These are phyloP conservation scores for Metschnikowia santaceciliae DNA, from an alignment of 805 yeast genomes.

Conservation along the genomic window DNA sequence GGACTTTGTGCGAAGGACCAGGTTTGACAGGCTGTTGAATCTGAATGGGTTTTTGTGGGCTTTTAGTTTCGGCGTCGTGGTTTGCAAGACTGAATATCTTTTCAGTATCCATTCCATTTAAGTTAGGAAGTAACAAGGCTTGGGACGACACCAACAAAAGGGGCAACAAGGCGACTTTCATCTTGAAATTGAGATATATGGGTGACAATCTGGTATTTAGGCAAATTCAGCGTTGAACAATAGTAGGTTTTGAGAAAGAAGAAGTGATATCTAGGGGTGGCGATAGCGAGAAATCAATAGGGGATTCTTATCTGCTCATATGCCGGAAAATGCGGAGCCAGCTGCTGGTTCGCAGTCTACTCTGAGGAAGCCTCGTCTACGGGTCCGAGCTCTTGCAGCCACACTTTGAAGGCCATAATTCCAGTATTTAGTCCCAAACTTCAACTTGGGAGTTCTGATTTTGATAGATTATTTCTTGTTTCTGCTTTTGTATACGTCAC, in stretches of 20 bases:
- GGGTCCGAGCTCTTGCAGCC: neutral
- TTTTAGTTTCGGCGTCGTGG: neutral
- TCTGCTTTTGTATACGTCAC: too few species aligned
- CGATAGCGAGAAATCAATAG: neutral
- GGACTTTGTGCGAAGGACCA: neutral
- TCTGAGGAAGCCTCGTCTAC: neutral
- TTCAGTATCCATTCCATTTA: conserved; percentile 9
- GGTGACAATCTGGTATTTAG: neutral
- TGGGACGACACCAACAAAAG: conserved; percentile 7
- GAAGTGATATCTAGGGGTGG: conserved; percentile 1
- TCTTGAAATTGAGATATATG: neutral
- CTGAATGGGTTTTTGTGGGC: neutral
- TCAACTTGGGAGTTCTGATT: neutral
- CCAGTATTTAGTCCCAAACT: neutral
- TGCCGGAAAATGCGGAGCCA: conserved; percentile 6
- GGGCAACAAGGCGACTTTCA: conserved; percentile 6
- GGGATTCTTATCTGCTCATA: conserved; percentile 1
- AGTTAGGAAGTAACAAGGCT: conserved; percentile 13
- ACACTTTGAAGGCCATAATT: neutral
- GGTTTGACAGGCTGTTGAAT: neutral
- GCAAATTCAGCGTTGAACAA: neutral
- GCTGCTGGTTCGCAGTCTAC: neutral
- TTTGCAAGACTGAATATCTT: conserved; percentile 5
- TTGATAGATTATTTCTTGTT: neutral
- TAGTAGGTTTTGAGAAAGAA: neutral